Percentiles rank a stretch among this genome's conserved stretches.
Evolutionary conservation across 768 basidiomycete genomes (phyloP).

Genomic region (Neoboletus subvelutipes): DNA sequence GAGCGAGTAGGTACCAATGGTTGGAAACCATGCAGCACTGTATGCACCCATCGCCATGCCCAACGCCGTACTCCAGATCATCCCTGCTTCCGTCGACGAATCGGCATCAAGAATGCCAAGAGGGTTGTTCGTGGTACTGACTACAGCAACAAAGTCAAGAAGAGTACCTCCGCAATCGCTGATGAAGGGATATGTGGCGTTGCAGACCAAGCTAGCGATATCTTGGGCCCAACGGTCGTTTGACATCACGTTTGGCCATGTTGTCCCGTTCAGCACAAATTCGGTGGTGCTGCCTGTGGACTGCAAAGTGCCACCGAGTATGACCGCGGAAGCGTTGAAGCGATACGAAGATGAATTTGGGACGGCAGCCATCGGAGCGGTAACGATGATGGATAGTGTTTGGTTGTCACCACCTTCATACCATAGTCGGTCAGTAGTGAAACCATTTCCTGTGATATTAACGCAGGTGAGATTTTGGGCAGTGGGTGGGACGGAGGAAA

Average conservation of each 20-base stretch:
- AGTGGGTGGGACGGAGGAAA: not conserved
- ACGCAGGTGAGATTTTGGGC: not conserved
- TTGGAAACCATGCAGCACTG: not conserved
- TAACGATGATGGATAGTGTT: too few relatives aligned
- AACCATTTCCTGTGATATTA: not conserved
- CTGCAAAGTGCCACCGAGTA: too few relatives aligned
- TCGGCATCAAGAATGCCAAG: not conserved
- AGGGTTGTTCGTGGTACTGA: not conserved
- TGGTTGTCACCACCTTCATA: not conserved
- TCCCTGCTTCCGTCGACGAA: too few relatives aligned
- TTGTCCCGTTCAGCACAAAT: too few relatives aligned
- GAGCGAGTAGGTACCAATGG: not conserved
- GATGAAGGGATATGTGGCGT: not conserved
- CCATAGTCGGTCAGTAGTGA: not conserved
- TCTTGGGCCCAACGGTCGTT: not conserved
- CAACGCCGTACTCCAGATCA: not conserved
- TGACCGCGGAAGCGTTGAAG: too few relatives aligned
- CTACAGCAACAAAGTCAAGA: not conserved
- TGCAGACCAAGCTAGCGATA: conserved; percentile 1
- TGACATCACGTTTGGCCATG: too few relatives aligned
- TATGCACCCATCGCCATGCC: not conserved
- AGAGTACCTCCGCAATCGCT: not conserved
- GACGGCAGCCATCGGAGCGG: too few relatives aligned
- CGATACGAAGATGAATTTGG: too few relatives aligned
- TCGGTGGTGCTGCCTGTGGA: too few relatives aligned